Evolutionary conservation across 495 filamentous ascomycete species (phyloP).

Genomic region (Sordaria brevicollis): DNA sequence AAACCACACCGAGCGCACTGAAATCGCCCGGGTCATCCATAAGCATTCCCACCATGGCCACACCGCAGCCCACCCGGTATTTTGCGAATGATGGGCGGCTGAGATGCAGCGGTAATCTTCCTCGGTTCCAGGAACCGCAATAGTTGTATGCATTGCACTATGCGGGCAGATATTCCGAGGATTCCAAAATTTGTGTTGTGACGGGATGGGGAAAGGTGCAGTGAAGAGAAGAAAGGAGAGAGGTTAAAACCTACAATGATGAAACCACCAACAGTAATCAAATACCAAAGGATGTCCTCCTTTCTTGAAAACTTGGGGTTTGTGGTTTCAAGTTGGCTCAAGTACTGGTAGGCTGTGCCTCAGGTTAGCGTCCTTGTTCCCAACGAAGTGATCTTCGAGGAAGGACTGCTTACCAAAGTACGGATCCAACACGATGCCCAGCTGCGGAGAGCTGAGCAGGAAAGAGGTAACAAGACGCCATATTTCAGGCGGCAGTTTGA

Average conservation of each 20-base stretch:
- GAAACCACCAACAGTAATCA: constrained; percentile 30
- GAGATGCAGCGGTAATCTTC: constrained; percentile 84
- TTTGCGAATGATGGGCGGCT: constrained; percentile 71
- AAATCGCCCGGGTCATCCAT: constrained; percentile 69
- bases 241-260: constrained; percentile 32
- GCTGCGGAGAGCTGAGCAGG: constrained; percentile 51
- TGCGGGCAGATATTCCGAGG: constrained; percentile 94
- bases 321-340: constrained; percentile 31
- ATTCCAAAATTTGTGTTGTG: constrained; percentile 18
- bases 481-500: constrained; percentile 51
- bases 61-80: constrained; percentile 61
- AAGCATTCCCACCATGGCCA: constrained; percentile 82
- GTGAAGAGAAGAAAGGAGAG: constrained; percentile 3
- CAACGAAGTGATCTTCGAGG: neutral
- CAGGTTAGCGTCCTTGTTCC: neutral
- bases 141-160: constrained; percentile 62
- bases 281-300: constrained; percentile 40
- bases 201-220: neutral
- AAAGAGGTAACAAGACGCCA: constrained; percentile 56
- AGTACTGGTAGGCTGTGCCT: constrained; percentile 27
- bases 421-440: constrained; percentile 69
- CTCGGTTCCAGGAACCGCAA: constrained; percentile 97
- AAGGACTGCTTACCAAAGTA: constrained; percentile 55
- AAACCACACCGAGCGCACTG: constrained; percentile 62
- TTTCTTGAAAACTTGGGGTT: constrained; percentile 32